Evolutionary conservation across 306 rosid species (phyloP).

Genomic region (Acacia melanoxylon): DNA sequence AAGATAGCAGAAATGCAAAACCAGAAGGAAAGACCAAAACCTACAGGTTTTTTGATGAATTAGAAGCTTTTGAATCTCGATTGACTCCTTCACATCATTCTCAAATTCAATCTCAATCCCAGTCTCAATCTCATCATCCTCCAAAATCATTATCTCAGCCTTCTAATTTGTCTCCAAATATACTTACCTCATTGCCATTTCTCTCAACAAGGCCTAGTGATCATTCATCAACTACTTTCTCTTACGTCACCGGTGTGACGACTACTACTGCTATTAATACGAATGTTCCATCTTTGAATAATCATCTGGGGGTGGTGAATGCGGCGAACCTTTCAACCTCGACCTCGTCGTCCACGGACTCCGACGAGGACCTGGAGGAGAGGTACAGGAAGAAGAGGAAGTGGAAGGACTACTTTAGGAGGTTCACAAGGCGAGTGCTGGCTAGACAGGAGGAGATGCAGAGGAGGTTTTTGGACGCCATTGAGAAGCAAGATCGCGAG

Average conservation of each 20-base stretch:
- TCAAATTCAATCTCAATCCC: neutral
- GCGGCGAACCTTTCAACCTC: slow-evolving; percentile 44
- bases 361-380: slow-evolving; percentile 66
- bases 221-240: slow-evolving; percentile 21
- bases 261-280: neutral
- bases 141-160: slow-evolving; percentile 29
- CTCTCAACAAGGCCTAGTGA: slow-evolving; percentile 36
- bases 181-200: neutral
- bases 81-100: slow-evolving; percentile 29
- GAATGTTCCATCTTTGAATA: slow-evolving; percentile 48
- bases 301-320: slow-evolving; percentile 45
- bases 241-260: slow-evolving; percentile 39
- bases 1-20: slow-evolving; percentile 73
- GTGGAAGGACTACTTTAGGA: slow-evolving; percentile 76
- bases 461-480: slow-evolving; percentile 62
- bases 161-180: slow-evolving; percentile 19
- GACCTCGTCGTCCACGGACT: slow-evolving; percentile 72
- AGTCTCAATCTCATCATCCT: slow-evolving; percentile 7
- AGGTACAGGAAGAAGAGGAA: slow-evolving; percentile 60
- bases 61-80: slow-evolving; percentile 74
- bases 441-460: slow-evolving; percentile 85
- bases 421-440: slow-evolving; percentile 60
- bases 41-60: slow-evolving; percentile 73
- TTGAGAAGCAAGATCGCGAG: slow-evolving; percentile 61
- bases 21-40: slow-evolving; percentile 68